Base-by-base conservation (phyloP, 179 eudicot genomes). In the Dionaea muscipula region DNA sequence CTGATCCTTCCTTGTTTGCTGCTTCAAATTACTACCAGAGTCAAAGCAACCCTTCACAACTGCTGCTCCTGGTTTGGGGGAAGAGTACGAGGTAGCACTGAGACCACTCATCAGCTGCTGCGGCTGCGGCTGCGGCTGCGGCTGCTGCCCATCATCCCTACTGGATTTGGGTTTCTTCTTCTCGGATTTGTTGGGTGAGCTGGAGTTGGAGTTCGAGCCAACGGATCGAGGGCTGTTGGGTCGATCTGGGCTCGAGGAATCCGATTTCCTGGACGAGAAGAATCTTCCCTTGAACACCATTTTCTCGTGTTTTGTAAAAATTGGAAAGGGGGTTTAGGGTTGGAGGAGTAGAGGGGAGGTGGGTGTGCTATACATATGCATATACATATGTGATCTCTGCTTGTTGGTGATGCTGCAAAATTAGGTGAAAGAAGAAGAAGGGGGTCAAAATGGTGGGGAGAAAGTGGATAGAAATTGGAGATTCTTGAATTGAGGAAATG, bases 221-320 rank as follows among this genome's bases (percentile, higher is more conserved):
- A 64, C 47, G 15, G 88, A 81, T 75, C 86, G 78, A 44, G 95
- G 95, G 61, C 88, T 78, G 64, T 73, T 78, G 46, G 95, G 82
- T 73, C 85, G 91, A 33, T 84, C 91, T 0, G 91, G 91, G 50
- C 86, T 81, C 1, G 85, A 74, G 11, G 84, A 67, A 26, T 75
- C 90, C 1, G 89, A 84, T 68, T 91, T 91, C 63, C 84, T 91
- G 17, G 97, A 86, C 1, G 94, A 82, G 81, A 91, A 91, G 58
- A 91, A 91, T 70, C 95, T 70, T 47, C 94, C 95, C 65, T 86
- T 91, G 63, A 91, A 91, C 75, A 91, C 98, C 98, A 91, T 91
- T 60, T 69, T 46, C 6, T 9, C 4, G 10, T 16, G n/a, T 17
- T 51, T 55, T 45, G 14, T 37, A 38, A 45, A 13, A 19, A 14